Evolutionary conservation across 306 rosid genomes (phyloP).

Genomic region (Dryas alaskensis): DNA sequence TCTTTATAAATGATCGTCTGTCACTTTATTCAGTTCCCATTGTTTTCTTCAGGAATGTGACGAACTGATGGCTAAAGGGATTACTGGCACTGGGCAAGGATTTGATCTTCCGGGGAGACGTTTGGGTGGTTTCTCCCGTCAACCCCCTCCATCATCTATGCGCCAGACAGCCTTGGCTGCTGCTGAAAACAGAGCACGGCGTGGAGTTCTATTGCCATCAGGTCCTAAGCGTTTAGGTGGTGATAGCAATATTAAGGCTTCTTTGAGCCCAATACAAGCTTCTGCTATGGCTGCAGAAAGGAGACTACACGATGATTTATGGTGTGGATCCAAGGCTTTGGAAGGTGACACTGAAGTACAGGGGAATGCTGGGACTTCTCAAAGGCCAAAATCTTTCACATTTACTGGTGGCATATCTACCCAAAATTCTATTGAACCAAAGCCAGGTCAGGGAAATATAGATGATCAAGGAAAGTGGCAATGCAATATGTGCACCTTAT

Average conservation of each 20-base stretch:
- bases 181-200: slow-evolving; percentile 51
- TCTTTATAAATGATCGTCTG: background rate
- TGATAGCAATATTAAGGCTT: slow-evolving; percentile 40
- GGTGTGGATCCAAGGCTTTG: slow-evolving; percentile 55
- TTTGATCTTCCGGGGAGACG: slow-evolving; percentile 49
- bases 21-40: background rate
- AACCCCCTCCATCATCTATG: slow-evolving; percentile 35
- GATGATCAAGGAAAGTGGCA: slow-evolving; percentile 41
- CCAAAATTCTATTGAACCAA: slow-evolving; percentile 19
- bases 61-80: slow-evolving; percentile 51
- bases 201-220: slow-evolving; percentile 40
- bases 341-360: slow-evolving; percentile 26
- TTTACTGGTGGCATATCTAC: slow-evolving; percentile 16
- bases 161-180: slow-evolving; percentile 50
- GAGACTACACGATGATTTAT: slow-evolving; percentile 57
- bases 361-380: slow-evolving; percentile 29
- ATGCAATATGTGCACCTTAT: slow-evolving; percentile 46
- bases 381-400: slow-evolving; percentile 16
- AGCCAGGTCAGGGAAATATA: slow-evolving; percentile 16
- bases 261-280: slow-evolving; percentile 63
- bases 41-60: slow-evolving; percentile 51
- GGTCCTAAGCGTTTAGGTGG: slow-evolving; percentile 64
- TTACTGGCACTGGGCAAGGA: slow-evolving; percentile 47
- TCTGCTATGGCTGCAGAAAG: slow-evolving; percentile 68
- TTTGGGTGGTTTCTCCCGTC: slow-evolving; percentile 50